These are phyloP conservation scores for Leccinum imitatum DNA, from an alignment of 768 basidiomycete species.

Conservation along the genomic window DNA sequence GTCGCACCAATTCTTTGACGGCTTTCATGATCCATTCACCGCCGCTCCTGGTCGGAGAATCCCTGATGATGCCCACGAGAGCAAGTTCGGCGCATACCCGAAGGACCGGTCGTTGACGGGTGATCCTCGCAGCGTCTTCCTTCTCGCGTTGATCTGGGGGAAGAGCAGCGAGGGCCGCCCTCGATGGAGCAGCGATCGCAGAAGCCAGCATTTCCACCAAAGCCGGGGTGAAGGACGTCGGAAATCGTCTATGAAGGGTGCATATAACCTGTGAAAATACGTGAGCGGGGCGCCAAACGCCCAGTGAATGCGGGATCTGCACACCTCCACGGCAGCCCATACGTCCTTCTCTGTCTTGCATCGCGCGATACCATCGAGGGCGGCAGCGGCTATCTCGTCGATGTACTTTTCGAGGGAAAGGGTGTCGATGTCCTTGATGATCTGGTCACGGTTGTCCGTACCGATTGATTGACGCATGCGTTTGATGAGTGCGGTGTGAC, in stretches of 20 bases:
- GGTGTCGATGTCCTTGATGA: constrained; percentile 89
- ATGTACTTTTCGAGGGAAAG: constrained; percentile 94
- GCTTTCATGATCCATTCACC: constrained; percentile 91
- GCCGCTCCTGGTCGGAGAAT: constrained; percentile 66
- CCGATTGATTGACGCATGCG: constrained; percentile 86
- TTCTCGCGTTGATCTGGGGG: constrained; percentile 85
- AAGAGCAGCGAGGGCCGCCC: constrained; percentile 53
- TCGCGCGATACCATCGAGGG: constrained; percentile 78
- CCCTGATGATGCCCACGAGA: constrained; percentile 78
- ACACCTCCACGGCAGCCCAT: constrained; percentile 89
- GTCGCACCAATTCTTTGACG: constrained; percentile 77
- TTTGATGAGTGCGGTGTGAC: constrained; percentile 95
- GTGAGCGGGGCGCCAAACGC: constrained; percentile 1
- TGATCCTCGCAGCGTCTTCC: constrained; percentile 78
- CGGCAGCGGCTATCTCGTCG: constrained; percentile 88
- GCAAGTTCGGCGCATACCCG: constrained; percentile 90
- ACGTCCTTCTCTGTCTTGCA: constrained; percentile 94
- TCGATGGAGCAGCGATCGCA: constrained; percentile 59
- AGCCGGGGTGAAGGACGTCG: constrained; percentile 72
- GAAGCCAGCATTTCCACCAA: constrained; percentile 59
- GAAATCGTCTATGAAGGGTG: constrained; percentile 84
- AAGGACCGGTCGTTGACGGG: constrained; percentile 81
- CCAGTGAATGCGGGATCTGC: constrained; percentile 15
- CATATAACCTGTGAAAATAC: constrained; percentile 68
- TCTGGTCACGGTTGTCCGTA: constrained; percentile 76